These are phyloP conservation scores for Apiospora hydei DNA, from an alignment of 2,329 filamentous ascomycete genomes.

Conservation along the genomic window DNA sequence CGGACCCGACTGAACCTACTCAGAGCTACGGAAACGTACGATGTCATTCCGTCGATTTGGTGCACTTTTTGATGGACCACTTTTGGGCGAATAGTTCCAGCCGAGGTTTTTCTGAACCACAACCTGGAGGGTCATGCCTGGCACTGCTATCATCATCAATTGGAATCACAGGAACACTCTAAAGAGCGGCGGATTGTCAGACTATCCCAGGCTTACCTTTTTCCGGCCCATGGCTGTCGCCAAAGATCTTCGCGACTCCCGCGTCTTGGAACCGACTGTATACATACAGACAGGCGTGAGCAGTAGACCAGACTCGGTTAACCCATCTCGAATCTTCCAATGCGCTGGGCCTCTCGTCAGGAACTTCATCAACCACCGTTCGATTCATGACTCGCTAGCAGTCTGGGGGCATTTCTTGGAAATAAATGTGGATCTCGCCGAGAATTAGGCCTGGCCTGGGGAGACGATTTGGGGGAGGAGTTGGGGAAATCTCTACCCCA, in stretches of 20 bases:
- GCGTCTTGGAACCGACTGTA: background rate
- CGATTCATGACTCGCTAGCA: slow-evolving; percentile 2
- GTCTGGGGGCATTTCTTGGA: background rate
- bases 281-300: background rate
- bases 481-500: slow-evolving; percentile 10
- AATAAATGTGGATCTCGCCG: slow-evolving; percentile 11
- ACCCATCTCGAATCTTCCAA: background rate
- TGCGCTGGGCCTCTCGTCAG: background rate
- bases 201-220: background rate
- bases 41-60: slow-evolving; percentile 16
- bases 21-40: background rate
- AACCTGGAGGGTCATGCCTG: background rate
- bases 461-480: slow-evolving; percentile 9
- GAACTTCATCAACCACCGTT: background rate
- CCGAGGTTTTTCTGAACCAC: background rate
- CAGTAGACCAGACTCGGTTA: background rate
- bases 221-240: background rate
- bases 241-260: background rate
- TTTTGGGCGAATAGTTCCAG: background rate
- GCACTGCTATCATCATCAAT: background rate
- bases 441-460: slow-evolving; percentile 8
- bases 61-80: background rate
- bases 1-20: slow-evolving; percentile 5
- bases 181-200: background rate
- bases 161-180: background rate